Evolutionary conservation across 148 eudicot species (phyloP).

Genomic region (Pouteria glomerata): DNA sequence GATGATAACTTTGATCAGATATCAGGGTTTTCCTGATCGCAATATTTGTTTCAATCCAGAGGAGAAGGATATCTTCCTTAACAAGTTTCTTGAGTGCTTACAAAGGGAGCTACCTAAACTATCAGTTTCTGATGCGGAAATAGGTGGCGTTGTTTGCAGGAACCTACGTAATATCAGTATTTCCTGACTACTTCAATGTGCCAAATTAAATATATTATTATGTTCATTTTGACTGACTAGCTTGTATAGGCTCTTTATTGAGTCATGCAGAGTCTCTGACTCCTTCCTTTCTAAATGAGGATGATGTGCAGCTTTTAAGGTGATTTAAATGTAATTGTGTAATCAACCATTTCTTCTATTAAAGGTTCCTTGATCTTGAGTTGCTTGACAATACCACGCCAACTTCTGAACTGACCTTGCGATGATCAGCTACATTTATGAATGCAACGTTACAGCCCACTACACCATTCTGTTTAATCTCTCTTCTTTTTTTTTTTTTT

Average conservation of each 20-base stretch:
- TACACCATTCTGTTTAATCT: neutral
- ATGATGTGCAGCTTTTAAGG: conserved; percentile 95
- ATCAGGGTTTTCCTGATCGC: neutral
- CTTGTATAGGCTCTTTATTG: conserved; percentile 72
- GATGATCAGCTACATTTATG: neutral
- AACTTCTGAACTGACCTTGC: neutral
- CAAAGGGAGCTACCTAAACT: conserved; percentile 37
- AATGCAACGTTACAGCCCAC: too few species aligned
- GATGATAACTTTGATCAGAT: neutral
- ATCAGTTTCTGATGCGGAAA: conserved; percentile 38
- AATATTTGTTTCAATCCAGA: conserved; percentile 36
- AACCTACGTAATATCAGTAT: conserved; percentile 53
- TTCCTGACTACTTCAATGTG: neutral
- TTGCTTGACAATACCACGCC: neutral
- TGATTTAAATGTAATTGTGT: conserved; percentile 18
- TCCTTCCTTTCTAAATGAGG: conserved; percentile 73
- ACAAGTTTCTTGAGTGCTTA: conserved; percentile 66
- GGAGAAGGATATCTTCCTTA: conserved; percentile 79
- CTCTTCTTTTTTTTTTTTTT: neutral
- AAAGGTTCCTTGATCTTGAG: neutral
- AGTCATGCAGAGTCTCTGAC: conserved; percentile 86
- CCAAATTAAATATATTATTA: neutral
- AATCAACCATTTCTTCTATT: neutral
- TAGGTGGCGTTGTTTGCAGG: conserved; percentile 50
- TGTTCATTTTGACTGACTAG: conserved; percentile 16